phyloP scores from a whole-genome alignment of 2,329 filamentous ascomycete species.

The Pseudogymnoascus sp. region DNA sequence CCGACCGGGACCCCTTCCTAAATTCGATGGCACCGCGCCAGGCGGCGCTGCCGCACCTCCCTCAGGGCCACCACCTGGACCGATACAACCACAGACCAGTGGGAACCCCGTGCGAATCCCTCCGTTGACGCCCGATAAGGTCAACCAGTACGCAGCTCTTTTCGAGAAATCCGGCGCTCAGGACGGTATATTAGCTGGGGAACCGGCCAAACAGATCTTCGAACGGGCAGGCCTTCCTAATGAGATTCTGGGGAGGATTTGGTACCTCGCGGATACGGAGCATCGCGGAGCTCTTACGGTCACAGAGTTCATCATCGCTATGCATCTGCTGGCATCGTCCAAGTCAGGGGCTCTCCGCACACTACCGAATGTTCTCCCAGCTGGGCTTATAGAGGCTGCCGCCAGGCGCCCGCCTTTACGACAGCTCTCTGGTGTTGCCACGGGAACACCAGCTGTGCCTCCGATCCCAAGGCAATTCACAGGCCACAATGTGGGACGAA shows the following conservation, averaged over 20 bases:
- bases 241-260: slow-evolving; percentile 87
- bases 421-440: slow-evolving; percentile 30
- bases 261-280: slow-evolving; percentile 90
- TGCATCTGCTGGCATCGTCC: slow-evolving; percentile 90
- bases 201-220: slow-evolving; percentile 88
- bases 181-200: slow-evolving; percentile 70
- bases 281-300: slow-evolving; percentile 78
- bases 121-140: slow-evolving; percentile 79
- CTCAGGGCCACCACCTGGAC: slow-evolving; percentile 33
- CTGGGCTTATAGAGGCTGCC: slow-evolving; percentile 84
- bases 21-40: slow-evolving; percentile 63
- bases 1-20: slow-evolving; percentile 79
- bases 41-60: slow-evolving; percentile 38
- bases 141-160: slow-evolving; percentile 76
- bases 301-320: slow-evolving; percentile 94
- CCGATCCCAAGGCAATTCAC: slow-evolving; percentile 76
- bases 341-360: slow-evolving; percentile 74
- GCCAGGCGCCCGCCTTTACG: slow-evolving; percentile 52
- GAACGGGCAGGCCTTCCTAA: slow-evolving; percentile 86
- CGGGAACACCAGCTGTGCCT: slow-evolving; percentile 41
- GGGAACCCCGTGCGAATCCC: slow-evolving; percentile 77
- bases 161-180: slow-evolving; percentile 83
- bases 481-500: slow-evolving; percentile 50
- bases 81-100: slow-evolving; percentile 47
- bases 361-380: slow-evolving; percentile 72